phyloP scores from a whole-genome alignment of 2,329 filamentous ascomycete genomes.

The Colletotrichum orbiculare region DNA sequence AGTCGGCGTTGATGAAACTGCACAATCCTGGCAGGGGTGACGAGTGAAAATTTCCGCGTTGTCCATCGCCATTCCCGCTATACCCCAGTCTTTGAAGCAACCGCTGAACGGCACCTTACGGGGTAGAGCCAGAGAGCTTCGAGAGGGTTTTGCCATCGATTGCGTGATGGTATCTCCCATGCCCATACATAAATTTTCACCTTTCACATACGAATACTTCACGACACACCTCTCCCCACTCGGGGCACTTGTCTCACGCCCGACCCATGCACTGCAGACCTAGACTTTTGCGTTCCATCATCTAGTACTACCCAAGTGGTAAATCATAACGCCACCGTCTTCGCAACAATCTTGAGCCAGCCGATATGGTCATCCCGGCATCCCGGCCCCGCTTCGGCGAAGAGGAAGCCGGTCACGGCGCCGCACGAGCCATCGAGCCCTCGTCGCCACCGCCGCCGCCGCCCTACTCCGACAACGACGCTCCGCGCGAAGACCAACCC shows the following conservation, averaged over 20 bases:
- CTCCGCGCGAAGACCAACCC: constrained; percentile 39
- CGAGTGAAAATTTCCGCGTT: constrained; percentile 1
- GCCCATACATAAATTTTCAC: too few relatives aligned
- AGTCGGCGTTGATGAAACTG: constrained; percentile 10
- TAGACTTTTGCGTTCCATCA: not conserved
- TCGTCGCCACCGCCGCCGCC: constrained; percentile 9
- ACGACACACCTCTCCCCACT: not conserved
- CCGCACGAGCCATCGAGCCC: constrained; percentile 17
- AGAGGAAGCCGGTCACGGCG: constrained; percentile 8
- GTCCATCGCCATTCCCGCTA: constrained; percentile 17
- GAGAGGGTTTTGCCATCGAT: constrained; percentile 1
- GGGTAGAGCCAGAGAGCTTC: not conserved
- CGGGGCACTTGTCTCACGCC: not conserved
- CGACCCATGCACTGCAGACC: not conserved
- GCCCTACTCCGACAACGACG: constrained; percentile 11
- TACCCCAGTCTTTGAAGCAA: constrained; percentile 5
- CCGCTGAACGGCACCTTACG: not conserved
- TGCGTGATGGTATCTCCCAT: not conserved
- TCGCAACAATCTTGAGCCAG: not conserved
- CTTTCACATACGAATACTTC: too few relatives aligned
- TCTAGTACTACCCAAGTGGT: not conserved
- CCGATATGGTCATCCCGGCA: not conserved
- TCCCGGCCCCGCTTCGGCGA: constrained; percentile 24
- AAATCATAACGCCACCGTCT: not conserved
- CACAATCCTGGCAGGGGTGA: not conserved